Evolutionary conservation across 164 flowering plant species (phyloP).

Genomic region (Macadamia tetraphylla): DNA sequence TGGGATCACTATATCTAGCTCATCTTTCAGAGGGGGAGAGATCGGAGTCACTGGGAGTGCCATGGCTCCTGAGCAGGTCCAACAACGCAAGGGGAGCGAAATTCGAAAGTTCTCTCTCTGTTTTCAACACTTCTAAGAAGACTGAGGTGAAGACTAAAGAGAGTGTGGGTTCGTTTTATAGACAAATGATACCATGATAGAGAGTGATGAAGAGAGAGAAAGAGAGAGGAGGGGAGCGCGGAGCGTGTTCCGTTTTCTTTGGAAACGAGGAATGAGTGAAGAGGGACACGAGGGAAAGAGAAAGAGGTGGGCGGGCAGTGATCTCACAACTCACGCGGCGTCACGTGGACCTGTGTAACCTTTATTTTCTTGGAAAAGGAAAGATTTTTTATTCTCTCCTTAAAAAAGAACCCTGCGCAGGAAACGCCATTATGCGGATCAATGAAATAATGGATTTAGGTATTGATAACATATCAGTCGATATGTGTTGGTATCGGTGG

Average conservation of each 20-base stretch:
- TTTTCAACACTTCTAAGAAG: no score
- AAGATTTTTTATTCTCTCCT: no score
- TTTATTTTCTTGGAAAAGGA: no score
- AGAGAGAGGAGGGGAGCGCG: not conserved
- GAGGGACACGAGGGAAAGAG: not conserved
- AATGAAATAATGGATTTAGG: no score
- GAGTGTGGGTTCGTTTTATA: not conserved
- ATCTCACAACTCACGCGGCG: no score
- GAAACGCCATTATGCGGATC: no score
- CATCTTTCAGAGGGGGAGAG: slow-evolving; percentile 32
- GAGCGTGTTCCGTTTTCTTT: slow-evolving; percentile 1
- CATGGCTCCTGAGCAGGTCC: not conserved
- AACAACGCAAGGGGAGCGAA: not conserved
- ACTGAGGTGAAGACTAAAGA: not conserved
- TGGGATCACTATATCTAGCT: slow-evolving; percentile 44
- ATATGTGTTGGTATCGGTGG: no score
- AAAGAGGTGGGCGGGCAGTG: not conserved
- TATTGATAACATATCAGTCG: no score
- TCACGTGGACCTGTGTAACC: no score
- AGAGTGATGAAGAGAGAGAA: not conserved
- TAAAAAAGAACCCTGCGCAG: no score
- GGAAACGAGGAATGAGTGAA: slow-evolving; percentile 4
- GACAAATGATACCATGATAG: no score
- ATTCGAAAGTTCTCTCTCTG: no score
- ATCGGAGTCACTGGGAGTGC: slow-evolving; percentile 18